Evolutionary conservation across 2,329 filamentous ascomycete genomes (phyloP).

Genomic region (Magnaporthiopsis poae): DNA sequence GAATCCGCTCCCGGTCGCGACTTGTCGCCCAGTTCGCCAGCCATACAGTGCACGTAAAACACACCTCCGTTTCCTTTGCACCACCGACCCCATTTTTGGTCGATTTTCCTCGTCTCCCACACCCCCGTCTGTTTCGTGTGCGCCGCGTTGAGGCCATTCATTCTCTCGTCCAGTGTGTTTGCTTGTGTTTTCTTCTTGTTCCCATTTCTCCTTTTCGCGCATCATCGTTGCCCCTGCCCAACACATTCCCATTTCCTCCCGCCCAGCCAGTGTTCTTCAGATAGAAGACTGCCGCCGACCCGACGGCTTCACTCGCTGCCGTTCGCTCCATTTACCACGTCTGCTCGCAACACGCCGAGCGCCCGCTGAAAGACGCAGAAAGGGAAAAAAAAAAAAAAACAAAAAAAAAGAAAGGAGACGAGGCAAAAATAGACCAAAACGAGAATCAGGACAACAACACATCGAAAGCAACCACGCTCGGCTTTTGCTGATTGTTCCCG

Average conservation of each 20-base stretch:
- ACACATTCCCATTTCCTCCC: not conserved
- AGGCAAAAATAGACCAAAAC: not conserved
- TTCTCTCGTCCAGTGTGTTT: not conserved
- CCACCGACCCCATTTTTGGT: not conserved
- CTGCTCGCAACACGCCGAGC: no score
- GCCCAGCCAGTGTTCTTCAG: not conserved
- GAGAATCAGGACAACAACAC: not conserved
- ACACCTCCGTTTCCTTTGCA: not conserved
- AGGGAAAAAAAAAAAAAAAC: no score
- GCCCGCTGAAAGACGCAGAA: not conserved
- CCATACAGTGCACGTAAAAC: not conserved
- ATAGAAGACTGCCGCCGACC: not conserved
- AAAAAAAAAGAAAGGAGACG: not conserved
- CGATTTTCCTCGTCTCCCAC: not conserved
- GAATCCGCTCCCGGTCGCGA: not conserved
- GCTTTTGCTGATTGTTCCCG: not conserved
- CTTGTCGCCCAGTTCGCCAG: not conserved
- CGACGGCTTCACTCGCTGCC: not conserved
- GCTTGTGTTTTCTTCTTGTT: not conserved
- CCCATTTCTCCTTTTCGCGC: not conserved
- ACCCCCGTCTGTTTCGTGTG: not conserved
- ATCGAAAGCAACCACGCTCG: not conserved
- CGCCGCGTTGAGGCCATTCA: not conserved
- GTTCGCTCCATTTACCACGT: not conserved
- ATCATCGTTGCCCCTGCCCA: not conserved